Conservation (phyloP, 257 asterid species). For the Scutellaria baicalensis region DNA sequence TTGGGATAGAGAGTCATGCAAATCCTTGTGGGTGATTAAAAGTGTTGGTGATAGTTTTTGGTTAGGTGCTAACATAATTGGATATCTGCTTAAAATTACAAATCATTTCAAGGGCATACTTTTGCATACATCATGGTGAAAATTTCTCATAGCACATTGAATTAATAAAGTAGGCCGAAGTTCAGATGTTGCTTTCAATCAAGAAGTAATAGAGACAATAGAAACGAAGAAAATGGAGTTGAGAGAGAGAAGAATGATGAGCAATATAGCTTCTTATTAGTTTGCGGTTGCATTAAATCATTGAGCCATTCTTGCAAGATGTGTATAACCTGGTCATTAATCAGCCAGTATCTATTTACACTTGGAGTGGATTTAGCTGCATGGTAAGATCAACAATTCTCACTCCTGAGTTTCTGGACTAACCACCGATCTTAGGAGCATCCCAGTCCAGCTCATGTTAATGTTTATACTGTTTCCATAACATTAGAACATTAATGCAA, state of each 20-base stretch:
- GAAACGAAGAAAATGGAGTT: background rate
- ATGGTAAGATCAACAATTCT: background rate
- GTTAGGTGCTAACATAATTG: too few species aligned
- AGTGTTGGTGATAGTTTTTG: background rate
- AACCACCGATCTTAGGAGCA: background rate
- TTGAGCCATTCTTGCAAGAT: background rate
- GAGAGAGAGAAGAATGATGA: background rate
- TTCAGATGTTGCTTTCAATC: background rate
- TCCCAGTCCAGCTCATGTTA: background rate
- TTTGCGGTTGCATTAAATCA: background rate
- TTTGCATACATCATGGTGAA: background rate
- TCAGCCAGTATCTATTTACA: background rate
- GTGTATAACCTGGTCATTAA: background rate
- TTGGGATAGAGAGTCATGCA: background rate
- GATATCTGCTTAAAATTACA: background rate
- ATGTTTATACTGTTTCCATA: too few species aligned
- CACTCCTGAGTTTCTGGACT: background rate
- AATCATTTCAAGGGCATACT: background rate
- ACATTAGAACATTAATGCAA: too few species aligned
- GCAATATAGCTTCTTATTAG: background rate
- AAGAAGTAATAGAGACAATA: background rate
- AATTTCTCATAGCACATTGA: background rate
- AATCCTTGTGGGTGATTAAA: background rate
- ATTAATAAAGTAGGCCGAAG: background rate
- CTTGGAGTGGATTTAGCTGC: background rate